Percentiles rank a stretch among this genome's conserved stretches.
Conservation (phyloP, 176 grass and related monocot genomes). For the Thinopyrum elongatum region DNA sequence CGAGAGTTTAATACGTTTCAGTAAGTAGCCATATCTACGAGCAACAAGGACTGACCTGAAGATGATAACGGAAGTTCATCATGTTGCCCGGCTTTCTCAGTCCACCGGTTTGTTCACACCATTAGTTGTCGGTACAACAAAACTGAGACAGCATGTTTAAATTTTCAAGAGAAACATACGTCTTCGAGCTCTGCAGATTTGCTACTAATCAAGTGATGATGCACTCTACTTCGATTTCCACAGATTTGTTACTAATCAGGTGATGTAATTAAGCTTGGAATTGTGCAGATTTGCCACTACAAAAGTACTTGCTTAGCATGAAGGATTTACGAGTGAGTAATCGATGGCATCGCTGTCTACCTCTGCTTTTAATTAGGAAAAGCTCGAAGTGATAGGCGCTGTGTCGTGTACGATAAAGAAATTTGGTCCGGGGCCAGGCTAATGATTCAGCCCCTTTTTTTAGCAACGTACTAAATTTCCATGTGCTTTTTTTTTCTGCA, state of each 20-base stretch:
- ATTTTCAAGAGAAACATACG: not conserved
- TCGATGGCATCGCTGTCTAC: not conserved
- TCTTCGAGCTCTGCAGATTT: not conserved
- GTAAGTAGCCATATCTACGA: not conserved
- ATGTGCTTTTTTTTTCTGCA: not conserved
- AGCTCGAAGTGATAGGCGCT: conserved; percentile 5
- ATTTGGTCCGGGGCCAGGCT: conserved; percentile 28
- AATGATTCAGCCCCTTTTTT: conserved; percentile 30
- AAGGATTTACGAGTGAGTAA: not conserved
- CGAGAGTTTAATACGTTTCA: conserved; percentile 41
- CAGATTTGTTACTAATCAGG: not conserved
- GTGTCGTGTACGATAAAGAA: conserved; percentile 29
- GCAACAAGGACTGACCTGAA: not conserved
- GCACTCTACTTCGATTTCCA: too few relatives aligned
- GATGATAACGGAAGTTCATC: not conserved
- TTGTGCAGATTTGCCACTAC: not conserved
- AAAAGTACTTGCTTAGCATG: not conserved
- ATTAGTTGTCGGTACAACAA: not conserved
- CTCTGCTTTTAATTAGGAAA: conserved; percentile 14
- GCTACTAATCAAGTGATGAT: not conserved
- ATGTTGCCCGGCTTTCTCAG: not conserved
- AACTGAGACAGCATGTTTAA: not conserved
- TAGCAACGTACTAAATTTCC: conserved; percentile 21
- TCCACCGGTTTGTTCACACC: not conserved
- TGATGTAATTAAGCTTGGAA: not conserved